These are phyloP conservation scores for Streptanthus diversifolius DNA, from an alignment of 345 rosid genomes.

Conservation along the genomic window DNA sequence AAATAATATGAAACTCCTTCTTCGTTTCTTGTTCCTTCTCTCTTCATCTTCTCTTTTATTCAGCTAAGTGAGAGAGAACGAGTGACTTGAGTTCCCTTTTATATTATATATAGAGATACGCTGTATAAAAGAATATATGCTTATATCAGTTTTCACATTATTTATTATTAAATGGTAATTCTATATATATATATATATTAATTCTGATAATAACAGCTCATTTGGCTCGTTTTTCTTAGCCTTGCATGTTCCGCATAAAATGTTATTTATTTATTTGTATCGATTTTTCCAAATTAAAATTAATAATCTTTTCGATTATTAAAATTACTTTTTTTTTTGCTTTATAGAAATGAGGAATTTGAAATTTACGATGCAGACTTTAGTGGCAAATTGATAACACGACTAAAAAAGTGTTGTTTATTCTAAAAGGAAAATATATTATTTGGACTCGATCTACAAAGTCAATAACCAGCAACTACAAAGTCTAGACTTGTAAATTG, in stretches of 20 bases:
- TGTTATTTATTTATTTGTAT: background rate
- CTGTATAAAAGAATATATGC: background rate
- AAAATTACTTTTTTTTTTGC: too few species aligned
- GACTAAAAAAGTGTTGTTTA: too few species aligned
- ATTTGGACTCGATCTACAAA: background rate
- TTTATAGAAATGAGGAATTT: too few species aligned
- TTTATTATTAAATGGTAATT: background rate
- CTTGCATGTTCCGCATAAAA: background rate
- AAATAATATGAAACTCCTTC: slow-evolving; percentile 15
- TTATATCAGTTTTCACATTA: background rate
- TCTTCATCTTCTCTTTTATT: slow-evolving; percentile 17
- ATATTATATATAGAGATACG: background rate
- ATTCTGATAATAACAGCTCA: slow-evolving; percentile 16
- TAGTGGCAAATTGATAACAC: too few species aligned
- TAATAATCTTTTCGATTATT: too few species aligned
- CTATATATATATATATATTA: background rate
- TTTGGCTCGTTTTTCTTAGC: slow-evolving; percentile 16
- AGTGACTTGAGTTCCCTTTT: background rate
- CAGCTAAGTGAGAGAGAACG: slow-evolving; percentile 14
- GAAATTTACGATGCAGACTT: too few species aligned
- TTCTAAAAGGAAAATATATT: too few species aligned
- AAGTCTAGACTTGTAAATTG: background rate
- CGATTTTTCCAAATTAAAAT: too few species aligned
- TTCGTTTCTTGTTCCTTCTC: background rate
- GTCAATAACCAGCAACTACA: background rate